These are phyloP conservation scores for Nemania sp. DNA, from an alignment of 2,329 filamentous ascomycete species.

Conservation along the genomic window DNA sequence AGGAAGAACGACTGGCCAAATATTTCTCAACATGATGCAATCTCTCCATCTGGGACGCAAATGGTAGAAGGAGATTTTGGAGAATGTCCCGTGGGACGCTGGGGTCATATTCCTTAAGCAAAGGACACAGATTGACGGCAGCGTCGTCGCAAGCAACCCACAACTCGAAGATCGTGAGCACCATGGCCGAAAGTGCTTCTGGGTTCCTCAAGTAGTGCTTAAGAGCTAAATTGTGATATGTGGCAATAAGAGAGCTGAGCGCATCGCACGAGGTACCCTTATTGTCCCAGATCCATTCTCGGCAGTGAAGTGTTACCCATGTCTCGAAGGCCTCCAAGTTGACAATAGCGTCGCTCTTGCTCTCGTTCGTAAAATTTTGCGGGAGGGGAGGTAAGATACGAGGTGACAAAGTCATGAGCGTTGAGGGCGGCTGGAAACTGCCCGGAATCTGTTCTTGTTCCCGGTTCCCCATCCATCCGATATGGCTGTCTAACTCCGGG, in stretches of 20 bases:
- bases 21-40: conserved; percentile 54
- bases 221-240: not conserved
- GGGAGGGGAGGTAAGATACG: not conserved
- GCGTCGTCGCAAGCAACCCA: conserved; percentile 62
- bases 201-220: conserved; percentile 37
- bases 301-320: conserved; percentile 4
- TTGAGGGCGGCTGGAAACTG: not conserved
- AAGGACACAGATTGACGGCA: conserved; percentile 50
- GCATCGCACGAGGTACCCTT: not conserved
- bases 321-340: conserved; percentile 7
- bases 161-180: conserved; percentile 60
- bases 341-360: not conserved
- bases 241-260: not conserved
- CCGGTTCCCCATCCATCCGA: not conserved
- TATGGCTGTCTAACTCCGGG: not conserved
- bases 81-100: conserved; percentile 40
- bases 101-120: conserved; percentile 42
- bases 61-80: conserved; percentile 51
- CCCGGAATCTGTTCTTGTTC: not conserved
- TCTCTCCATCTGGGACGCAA: conserved; percentile 50
- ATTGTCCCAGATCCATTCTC: not conserved
- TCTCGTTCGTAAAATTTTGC: not conserved
- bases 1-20: conserved; percentile 41
- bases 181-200: conserved; percentile 56
- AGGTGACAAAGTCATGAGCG: not conserved